These are phyloP conservation scores for Penicillium sp. DNA, from an alignment of 2,329 filamentous ascomycete species.

Conservation along the genomic window DNA sequence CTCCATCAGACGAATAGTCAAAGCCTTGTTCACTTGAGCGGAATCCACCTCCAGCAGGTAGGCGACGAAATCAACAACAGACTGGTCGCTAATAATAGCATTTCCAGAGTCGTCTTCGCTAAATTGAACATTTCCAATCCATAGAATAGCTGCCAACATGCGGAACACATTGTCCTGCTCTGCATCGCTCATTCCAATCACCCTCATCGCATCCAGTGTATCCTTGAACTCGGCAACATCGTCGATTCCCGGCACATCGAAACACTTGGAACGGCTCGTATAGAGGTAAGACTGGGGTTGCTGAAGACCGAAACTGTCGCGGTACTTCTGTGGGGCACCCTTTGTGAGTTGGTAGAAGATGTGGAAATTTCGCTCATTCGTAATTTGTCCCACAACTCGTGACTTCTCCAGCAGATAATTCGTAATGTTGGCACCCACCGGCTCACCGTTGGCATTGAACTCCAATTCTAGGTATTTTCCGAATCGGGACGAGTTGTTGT, in stretches of 20 bases:
- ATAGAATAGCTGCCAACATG: slow-evolving; percentile 86
- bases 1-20: slow-evolving; percentile 84
- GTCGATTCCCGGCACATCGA: slow-evolving; percentile 90
- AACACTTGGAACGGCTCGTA: slow-evolving; percentile 90
- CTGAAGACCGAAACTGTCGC: slow-evolving; percentile 85
- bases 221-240: slow-evolving; percentile 86
- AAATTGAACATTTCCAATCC: slow-evolving; percentile 94
- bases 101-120: slow-evolving; percentile 85
- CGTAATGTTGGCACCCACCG: slow-evolving; percentile 93
- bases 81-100: slow-evolving; percentile 80
- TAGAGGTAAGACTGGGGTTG: slow-evolving; percentile 90
- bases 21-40: slow-evolving; percentile 74
- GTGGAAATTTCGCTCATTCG: slow-evolving; percentile 96
- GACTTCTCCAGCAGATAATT: slow-evolving; percentile 97
- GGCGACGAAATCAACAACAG: slow-evolving; percentile 89
- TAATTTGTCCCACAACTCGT: slow-evolving; percentile 90
- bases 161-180: slow-evolving; percentile 97
- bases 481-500: slow-evolving; percentile 98
- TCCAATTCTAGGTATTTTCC: slow-evolving; percentile 98
- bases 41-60: slow-evolving; percentile 88
- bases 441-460: slow-evolving; percentile 88
- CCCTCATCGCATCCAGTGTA: slow-evolving; percentile 88
- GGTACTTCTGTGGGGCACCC: slow-evolving; percentile 80
- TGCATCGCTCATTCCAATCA: slow-evolving; percentile 81
- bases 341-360: slow-evolving; percentile 99